phyloP scores from a whole-genome alignment of 768 basidiomycete genomes.

The Xerocomellus amylosporus region DNA sequence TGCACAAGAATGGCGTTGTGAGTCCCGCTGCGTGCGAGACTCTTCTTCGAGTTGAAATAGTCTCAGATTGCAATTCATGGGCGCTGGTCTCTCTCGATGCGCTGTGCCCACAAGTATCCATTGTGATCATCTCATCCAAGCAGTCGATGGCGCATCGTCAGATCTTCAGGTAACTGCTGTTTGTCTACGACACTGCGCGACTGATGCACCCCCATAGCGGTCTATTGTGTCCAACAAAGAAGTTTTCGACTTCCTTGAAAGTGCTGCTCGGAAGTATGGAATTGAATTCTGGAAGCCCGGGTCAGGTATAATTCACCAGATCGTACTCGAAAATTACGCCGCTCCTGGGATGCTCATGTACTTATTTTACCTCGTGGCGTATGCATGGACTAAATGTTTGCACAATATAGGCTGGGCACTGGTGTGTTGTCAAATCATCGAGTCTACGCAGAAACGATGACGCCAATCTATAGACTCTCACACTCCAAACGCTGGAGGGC shows the following conservation, averaged over 20 bases:
- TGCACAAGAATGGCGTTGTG: constrained; percentile 77
- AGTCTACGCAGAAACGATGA: not conserved
- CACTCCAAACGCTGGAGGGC: constrained; percentile 96
- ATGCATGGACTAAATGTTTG: constrained; percentile 3
- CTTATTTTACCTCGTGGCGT: constrained; percentile 20
- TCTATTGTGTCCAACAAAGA: constrained; percentile 90
- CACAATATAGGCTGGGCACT: constrained; percentile 68
- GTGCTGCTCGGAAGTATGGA: constrained; percentile 85
- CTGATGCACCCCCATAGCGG: constrained; percentile 42
- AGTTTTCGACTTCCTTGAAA: constrained; percentile 96
- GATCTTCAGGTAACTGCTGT: constrained; percentile 67
- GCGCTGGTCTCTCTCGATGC: constrained; percentile 79
- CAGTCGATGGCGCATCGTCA: constrained; percentile 78
- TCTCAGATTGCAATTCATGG: constrained; percentile 92
- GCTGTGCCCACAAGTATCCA: constrained; percentile 93
- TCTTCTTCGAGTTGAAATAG: constrained; percentile 3
- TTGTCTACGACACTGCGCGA: not conserved
- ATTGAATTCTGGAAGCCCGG: constrained; percentile 99
- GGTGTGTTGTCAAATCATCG: constrained; percentile 41
- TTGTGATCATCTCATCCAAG: constrained; percentile 97
- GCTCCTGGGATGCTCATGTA: constrained; percentile 93
- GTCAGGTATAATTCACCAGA: constrained; percentile 90
- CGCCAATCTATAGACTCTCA: constrained; percentile 70
- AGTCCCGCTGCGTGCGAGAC: constrained; percentile 23
- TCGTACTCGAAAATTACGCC: constrained; percentile 96